Percentiles rank a stretch among this genome's conserved stretches.
These are phyloP conservation scores for Boletales sp. DNA, from an alignment of 768 basidiomycete genomes.

Conservation along the genomic window DNA sequence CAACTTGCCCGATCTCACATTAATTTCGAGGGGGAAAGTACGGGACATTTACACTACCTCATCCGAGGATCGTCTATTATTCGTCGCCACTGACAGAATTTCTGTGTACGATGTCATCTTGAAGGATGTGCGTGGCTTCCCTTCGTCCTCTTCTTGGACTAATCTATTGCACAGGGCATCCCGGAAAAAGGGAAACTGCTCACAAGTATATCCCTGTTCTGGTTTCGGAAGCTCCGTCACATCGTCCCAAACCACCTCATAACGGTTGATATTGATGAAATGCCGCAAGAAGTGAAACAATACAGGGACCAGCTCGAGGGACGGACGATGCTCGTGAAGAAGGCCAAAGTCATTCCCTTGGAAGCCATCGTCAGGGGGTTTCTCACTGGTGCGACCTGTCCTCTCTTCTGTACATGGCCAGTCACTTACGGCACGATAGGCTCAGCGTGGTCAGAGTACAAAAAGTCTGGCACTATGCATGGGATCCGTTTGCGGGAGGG, in stretches of 20 bases:
- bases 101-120: slow-evolving; percentile 97
- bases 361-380: slow-evolving; percentile 98
- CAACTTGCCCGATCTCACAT: slow-evolving; percentile 55
- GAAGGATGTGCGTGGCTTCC: slow-evolving; percentile 65
- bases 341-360: slow-evolving; percentile 83
- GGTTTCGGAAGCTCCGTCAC: slow-evolving; percentile 80
- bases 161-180: slow-evolving; percentile 62
- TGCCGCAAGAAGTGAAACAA: slow-evolving; percentile 75
- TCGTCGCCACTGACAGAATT: slow-evolving; percentile 93
- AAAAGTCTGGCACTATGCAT: slow-evolving; percentile 82
- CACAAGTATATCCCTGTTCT: slow-evolving; percentile 89
- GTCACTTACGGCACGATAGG: slow-evolving; percentile 45
- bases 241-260: slow-evolving; percentile 91
- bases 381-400: slow-evolving; percentile 68
- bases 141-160: neutral
- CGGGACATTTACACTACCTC: slow-evolving; percentile 88
- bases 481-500: slow-evolving; percentile 73
- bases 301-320: slow-evolving; percentile 79
- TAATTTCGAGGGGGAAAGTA: slow-evolving; percentile 91
- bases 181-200: slow-evolving; percentile 90
- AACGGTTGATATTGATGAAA: slow-evolving; percentile 68
- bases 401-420: neutral
- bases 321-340: slow-evolving; percentile 86
- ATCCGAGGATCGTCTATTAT: slow-evolving; percentile 71
- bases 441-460: slow-evolving; percentile 94